phyloP scores from a whole-genome alignment of 1,284 basidiomycete genomes.

The Ganoderma lingzhi region DNA sequence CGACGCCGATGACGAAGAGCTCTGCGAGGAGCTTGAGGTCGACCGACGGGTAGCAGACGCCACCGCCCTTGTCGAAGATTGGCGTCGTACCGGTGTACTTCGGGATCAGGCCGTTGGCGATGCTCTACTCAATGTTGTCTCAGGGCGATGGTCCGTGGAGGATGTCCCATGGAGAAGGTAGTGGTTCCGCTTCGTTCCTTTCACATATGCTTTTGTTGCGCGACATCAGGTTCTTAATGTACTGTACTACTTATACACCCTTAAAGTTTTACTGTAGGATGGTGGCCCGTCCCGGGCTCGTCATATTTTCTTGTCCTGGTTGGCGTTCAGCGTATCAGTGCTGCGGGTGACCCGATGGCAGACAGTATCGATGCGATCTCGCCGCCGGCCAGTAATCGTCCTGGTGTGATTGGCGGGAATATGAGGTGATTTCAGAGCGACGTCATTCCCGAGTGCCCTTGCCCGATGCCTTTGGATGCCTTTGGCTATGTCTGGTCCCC shows the following conservation, averaged over 20 bases:
- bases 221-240: neutral
- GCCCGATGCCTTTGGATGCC: conserved; percentile 6
- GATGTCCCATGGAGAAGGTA: conserved; percentile 15
- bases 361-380: neutral
- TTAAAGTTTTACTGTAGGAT: neutral
- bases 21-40: conserved; percentile 35
- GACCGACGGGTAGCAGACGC: conserved; percentile 36
- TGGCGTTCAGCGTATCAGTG: neutral
- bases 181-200: neutral
- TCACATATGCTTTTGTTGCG: neutral
- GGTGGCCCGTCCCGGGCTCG: neutral
- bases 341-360: neutral
- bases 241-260: neutral
- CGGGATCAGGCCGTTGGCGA: conserved; percentile 39
- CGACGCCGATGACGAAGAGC: conserved; percentile 29
- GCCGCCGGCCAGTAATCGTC: conserved; percentile 7
- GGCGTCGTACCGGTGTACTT: conserved; percentile 36
- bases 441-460: conserved; percentile 11
- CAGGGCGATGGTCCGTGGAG: conserved; percentile 28
- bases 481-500: conserved; percentile 21
- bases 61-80: conserved; percentile 32
- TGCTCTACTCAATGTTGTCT: conserved; percentile 35
- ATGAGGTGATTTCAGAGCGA: neutral
- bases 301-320: neutral
- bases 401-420: conserved; percentile 3